These are phyloP conservation scores for Periconia macrospinosa DNA, from an alignment of 2,329 filamentous ascomycete species.

Conservation along the genomic window DNA sequence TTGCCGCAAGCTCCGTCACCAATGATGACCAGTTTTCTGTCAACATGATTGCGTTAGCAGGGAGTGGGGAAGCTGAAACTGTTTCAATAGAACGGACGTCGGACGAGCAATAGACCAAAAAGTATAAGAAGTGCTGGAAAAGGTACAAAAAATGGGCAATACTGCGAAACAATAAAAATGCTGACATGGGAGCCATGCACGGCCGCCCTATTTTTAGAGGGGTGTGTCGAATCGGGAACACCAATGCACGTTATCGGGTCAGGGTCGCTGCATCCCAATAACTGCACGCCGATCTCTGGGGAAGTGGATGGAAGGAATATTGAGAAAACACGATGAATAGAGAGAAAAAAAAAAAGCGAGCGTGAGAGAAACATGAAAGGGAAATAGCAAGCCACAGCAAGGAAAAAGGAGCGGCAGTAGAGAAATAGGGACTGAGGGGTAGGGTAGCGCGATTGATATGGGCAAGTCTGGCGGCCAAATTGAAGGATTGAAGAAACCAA, in stretches of 20 bases:
- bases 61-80: background rate
- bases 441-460: background rate
- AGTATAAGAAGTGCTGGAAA: constrained; percentile 4
- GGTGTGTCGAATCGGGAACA: constrained; percentile 38
- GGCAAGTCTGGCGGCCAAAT: background rate
- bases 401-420: background rate
- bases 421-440: background rate
- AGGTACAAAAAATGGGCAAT: constrained; percentile 17
- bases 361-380: background rate
- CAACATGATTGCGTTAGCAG: constrained; percentile 26
- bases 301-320: background rate
- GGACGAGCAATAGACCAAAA: constrained; percentile 10
- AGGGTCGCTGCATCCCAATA: constrained; percentile 28
- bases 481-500: constrained; percentile 11
- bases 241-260: constrained; percentile 42
- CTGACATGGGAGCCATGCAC: constrained; percentile 35
- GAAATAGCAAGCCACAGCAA: background rate
- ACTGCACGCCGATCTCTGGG: constrained; percentile 18
- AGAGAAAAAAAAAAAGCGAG: background rate
- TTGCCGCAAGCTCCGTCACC: constrained; percentile 98
- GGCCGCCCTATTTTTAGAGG: constrained; percentile 40
- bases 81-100: constrained; percentile 16
- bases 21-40: constrained; percentile 93
- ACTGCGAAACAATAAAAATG: constrained; percentile 35
- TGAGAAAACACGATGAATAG: background rate